Evolutionary conservation across 768 basidiomycete genomes (phyloP).

Genomic region (Naematelia aurantialba): DNA sequence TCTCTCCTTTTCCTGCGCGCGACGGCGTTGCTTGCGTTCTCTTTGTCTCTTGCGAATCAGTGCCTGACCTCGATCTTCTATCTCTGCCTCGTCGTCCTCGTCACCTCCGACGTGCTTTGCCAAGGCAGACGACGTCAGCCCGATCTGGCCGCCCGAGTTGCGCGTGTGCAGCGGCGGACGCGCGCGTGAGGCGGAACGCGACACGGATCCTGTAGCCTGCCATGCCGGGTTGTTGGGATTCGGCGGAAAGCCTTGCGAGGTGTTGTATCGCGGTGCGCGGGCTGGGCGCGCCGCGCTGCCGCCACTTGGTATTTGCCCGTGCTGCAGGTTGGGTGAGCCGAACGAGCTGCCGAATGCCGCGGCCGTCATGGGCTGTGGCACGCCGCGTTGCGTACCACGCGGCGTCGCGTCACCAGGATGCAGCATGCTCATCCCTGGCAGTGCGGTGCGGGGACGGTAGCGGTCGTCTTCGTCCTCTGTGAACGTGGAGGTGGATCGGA

Average conservation of each 20-base stretch:
- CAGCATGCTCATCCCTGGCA: slow-evolving; percentile 6
- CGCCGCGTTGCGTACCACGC: slow-evolving; percentile 11
- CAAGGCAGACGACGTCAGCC: slow-evolving; percentile 3
- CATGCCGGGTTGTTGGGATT: slow-evolving; percentile 11
- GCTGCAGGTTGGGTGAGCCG: slow-evolving; percentile 24
- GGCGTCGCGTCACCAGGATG: slow-evolving; percentile 13
- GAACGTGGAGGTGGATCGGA: slow-evolving; percentile 2
- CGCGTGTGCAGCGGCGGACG: slow-evolving; percentile 21
- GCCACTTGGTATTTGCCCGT: slow-evolving; percentile 11
- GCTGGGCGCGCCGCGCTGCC: slow-evolving; percentile 12
- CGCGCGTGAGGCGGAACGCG: slow-evolving; percentile 33
- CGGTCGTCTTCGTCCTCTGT: slow-evolving; percentile 18
- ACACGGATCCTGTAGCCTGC: slow-evolving; percentile 24
- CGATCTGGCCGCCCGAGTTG: slow-evolving; percentile 6
- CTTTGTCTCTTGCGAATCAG: slow-evolving; percentile 51
- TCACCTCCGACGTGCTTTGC: slow-evolving; percentile 4
- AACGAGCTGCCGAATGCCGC: slow-evolving; percentile 29
- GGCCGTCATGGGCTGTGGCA: too few species aligned
- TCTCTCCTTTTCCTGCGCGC: slow-evolving; percentile 34
- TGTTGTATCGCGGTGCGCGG: slow-evolving; percentile 25
- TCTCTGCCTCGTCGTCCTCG: slow-evolving; percentile 47
- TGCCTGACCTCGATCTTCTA: slow-evolving; percentile 51
- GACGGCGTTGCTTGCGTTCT: slow-evolving; percentile 43
- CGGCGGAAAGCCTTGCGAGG: slow-evolving; percentile 18
- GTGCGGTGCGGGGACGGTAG: slow-evolving; percentile 3